Conservation (phyloP, 768 basidiomycete species). For the Panus rudis region DNA sequence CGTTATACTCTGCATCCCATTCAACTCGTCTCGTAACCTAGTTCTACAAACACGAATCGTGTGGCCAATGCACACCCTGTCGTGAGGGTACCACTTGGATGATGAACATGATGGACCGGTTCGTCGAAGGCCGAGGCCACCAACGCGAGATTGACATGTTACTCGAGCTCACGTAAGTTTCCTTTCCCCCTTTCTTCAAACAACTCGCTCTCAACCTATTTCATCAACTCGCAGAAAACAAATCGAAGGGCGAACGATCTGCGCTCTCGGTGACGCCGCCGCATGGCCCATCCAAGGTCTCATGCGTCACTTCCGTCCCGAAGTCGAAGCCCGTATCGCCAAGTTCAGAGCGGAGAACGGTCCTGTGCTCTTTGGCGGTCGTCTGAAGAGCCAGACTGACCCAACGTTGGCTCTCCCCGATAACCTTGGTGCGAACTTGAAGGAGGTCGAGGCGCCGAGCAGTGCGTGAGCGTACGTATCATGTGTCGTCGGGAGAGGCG, state of each 20-base stretch:
- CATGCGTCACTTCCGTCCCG: constrained; percentile 95
- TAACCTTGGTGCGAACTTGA: constrained; percentile 52
- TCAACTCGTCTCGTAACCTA: constrained; percentile 20
- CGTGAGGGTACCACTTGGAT: constrained; percentile 97
- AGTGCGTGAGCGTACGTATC: not conserved
- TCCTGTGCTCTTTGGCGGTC: constrained; percentile 83
- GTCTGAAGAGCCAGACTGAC: constrained; percentile 59
- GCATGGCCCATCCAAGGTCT: constrained; percentile 99
- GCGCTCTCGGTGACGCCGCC: constrained; percentile 93
- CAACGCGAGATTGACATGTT: constrained; percentile 97
- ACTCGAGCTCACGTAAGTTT: constrained; percentile 78
- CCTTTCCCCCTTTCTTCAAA: not conserved
- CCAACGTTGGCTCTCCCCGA: constrained; percentile 68
- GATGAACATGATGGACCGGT: constrained; percentile 99
- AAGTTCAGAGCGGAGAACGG: constrained; percentile 71
- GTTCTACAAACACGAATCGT: constrained; percentile 99
- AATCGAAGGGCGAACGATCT: constrained; percentile 95
- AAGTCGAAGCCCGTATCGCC: constrained; percentile 84
- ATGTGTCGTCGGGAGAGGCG: too few relatives aligned
- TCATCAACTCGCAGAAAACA: constrained; percentile 61
- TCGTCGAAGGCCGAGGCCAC: constrained; percentile 88
- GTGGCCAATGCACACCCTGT: constrained; percentile 95
- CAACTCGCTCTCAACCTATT: not conserved
- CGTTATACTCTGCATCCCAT: not conserved
- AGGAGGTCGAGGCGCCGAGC: constrained; percentile 26